Base-by-base conservation (phyloP, 2,329 filamentous ascomycete genomes). In the Fusarium haematococcum region DNA sequence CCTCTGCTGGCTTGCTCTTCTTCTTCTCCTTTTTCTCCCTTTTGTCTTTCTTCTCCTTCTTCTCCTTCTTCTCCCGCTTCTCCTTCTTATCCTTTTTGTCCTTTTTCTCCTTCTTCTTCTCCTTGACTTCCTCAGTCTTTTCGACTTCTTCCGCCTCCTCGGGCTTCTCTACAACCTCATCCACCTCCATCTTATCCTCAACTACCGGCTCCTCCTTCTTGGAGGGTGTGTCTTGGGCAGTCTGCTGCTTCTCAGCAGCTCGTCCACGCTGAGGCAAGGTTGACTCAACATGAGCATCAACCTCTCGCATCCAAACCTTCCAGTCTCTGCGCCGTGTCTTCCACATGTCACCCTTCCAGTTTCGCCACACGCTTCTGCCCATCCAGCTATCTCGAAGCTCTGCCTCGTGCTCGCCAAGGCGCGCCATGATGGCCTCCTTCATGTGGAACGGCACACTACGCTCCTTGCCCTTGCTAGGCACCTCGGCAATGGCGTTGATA, bases 331-430 rank as follows among this genome's bases (percentile, higher is more conserved):
- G 81, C 48, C 86, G 82, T 57, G 86, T 86, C 77, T 86, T 87
- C 88, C 88, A 91, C 79, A 87, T 78, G 69, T 91, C 89, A 14
- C 88, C 89, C 79, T 86, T 87, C 89, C 89, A 91, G 41, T 83
- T 84, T 30, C 88, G 84, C 89, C 89, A 91, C 10, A 89, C 87
- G 65, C 85, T 88, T 10, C 89, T 83, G 0, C 89, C 89, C 72
- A 86, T 84, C 84, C 87, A 90, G 5, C 84, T 86, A 48, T 88
- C 85, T 16, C 89, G 84, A 39, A 91, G 82, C 62, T 85, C 81
- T 23, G 81, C 77, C 79, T 91, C 89, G 63, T 84, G 82, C 39
- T 83, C 79, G 4, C 84, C 86, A 3, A 91, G 83, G 65, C 83
- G 80, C 6, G 82, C 73, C 83, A 91, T 88, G 69, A 90, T 82